These are phyloP conservation scores for Escallonia rubra DNA, from an alignment of 129 eudicot genomes.

Conservation along the genomic window DNA sequence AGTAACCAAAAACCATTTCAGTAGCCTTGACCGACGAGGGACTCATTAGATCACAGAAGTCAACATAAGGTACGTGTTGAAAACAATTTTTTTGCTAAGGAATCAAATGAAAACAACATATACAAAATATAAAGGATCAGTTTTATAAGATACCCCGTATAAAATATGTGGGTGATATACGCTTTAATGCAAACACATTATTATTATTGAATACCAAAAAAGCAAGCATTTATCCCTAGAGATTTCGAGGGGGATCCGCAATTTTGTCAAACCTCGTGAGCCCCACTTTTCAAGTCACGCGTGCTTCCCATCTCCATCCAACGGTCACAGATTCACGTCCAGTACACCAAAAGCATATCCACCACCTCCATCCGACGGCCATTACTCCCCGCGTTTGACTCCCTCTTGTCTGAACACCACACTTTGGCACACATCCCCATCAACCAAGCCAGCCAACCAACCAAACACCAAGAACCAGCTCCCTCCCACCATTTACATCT, in stretches of 20 bases:
- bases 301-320: conserved; percentile 33
- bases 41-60: too few species aligned
- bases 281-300: conserved; percentile 33
- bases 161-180: too few species aligned
- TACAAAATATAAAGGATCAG: too few species aligned
- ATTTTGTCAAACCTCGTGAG: conserved; percentile 46
- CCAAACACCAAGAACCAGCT: neutral
- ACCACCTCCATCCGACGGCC: conserved; percentile 30
- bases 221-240: conserved; percentile 1
- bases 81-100: too few species aligned
- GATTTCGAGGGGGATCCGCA: conserved; percentile 17
- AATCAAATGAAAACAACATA: too few species aligned
- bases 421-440: conserved; percentile 9
- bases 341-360: conserved; percentile 22
- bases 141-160: too few species aligned
- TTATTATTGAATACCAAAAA: too few species aligned
- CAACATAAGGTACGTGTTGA: too few species aligned
- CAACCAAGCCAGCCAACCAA: neutral
- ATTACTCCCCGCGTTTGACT: conserved; percentile 31
- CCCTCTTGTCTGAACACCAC: conserved; percentile 13
- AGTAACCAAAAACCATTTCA: too few species aligned
- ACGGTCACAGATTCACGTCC: conserved; percentile 24
- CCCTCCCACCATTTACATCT: neutral
- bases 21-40: too few species aligned
- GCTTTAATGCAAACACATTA: too few species aligned